Conservation (phyloP, 139 green algal species). For the Helicosporidium sp. region DNA sequence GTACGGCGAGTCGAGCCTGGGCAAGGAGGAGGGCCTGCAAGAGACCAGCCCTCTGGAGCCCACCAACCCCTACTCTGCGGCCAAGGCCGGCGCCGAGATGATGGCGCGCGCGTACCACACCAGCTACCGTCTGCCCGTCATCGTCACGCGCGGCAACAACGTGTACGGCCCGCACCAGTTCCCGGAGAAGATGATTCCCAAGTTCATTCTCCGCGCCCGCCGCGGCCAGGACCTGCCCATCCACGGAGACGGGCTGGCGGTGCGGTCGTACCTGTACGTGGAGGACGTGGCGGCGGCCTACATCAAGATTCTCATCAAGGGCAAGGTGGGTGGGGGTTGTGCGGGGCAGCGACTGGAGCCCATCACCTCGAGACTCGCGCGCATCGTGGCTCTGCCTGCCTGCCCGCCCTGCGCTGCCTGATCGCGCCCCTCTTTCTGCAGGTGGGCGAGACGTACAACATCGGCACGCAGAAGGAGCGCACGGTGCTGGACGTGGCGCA, state of each 20-base stretch:
- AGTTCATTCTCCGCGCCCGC: slow-evolving; percentile 48
- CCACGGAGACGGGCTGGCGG: slow-evolving; percentile 29
- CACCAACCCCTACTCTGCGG: slow-evolving; percentile 97
- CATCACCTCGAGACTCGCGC: no score
- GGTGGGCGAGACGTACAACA: slow-evolving; percentile 86
- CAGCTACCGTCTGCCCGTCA: slow-evolving; percentile 71
- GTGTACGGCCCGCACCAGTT: slow-evolving; percentile 87
- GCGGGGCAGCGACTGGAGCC: no score
- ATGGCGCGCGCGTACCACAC: slow-evolving; percentile 75
- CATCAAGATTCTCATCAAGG: slow-evolving; percentile 66
- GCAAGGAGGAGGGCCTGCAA: slow-evolving; percentile 37
- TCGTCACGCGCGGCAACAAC: slow-evolving; percentile 97
- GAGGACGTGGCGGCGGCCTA: slow-evolving; percentile 87
- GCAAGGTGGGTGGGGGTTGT: not conserved
- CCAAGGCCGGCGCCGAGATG: slow-evolving; percentile 94
- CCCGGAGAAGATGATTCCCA: slow-evolving; percentile 72
- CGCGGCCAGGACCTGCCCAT: slow-evolving; percentile 49
- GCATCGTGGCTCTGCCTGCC: not conserved
- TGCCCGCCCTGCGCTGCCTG: not conserved
- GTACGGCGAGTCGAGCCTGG: slow-evolving; percentile 64
- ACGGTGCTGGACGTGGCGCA: slow-evolving; percentile 66
- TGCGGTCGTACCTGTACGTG: slow-evolving; percentile 68
- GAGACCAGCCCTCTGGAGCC: slow-evolving; percentile 71
- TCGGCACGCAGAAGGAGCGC: slow-evolving; percentile 84
- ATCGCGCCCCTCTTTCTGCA: slow-evolving; percentile 1